Evolutionary conservation across 1,284 basidiomycete genomes (phyloP), one percentile per base, ranked within the genome.

Genomic region (Ustilago hordei): DNA sequence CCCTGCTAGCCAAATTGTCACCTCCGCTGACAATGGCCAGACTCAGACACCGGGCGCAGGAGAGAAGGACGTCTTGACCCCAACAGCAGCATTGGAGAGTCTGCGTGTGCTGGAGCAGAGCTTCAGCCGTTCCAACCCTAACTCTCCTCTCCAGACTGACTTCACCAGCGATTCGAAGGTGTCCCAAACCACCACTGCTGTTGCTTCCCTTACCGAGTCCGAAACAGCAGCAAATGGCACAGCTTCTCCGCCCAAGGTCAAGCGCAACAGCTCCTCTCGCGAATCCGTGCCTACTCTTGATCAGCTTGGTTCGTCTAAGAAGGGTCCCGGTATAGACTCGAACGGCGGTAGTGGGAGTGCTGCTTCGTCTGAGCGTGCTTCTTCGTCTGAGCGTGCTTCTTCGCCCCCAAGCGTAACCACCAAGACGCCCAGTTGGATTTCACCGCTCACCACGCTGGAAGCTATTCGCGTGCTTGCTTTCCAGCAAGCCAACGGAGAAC

Each of bases 401-500:
- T 62, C 59, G 28, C 58, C 63, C 17, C 39, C 59, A 17, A 58
- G 53, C 48, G 36, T 39, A 17, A 43, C 38, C 8, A 43, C 35
- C 11, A 60, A 64, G 17, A 54, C 69, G 3, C 58, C 70, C 3
- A 73, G 58, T 52, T 73, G 70, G 70, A 64, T 73, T 41, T 57
- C 58, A 2, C 60, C 70, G 31, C 66, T 75, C 34, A 64, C 64
- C 31, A 70, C 67, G 4, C 41, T 68, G 31, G 74, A 76, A 39
- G 74, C 74, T 3, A 66, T 76, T 35, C 69, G 74, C 8, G 74
- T 74, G 19, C 63, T 74, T 8, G 72, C 72, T 2, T 68, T 65
- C 60, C 63, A 65, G 41, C 63, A 62, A 19, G 34, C 55, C 11
- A 52, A 48, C 17, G 47, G 32, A 4, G 36, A 62, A 7, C 36